Base-by-base conservation (phyloP, 2,329 filamentous ascomycete species). In the Didymella pinodella region DNA sequence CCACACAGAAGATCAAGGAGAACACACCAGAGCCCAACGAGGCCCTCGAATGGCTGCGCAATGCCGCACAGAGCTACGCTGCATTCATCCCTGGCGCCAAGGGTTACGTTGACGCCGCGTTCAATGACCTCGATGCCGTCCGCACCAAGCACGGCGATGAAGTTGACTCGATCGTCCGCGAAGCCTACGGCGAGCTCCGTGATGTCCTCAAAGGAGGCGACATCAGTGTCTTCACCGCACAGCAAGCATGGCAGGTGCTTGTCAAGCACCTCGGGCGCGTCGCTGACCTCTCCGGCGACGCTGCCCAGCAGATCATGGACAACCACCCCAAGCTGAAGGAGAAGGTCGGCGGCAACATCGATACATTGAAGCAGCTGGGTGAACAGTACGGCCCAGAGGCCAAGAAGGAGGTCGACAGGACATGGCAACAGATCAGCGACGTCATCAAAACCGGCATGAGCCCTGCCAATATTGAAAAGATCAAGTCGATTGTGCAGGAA, bases 271-370 rank as follows among this genome's bases (percentile, higher is more conserved):
- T 87, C 22, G 82, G 81, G 67, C 83, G 86, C 63, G 77, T 93
- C 14, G 84, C 83, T 16, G 82, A 82, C 44, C 81, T 93, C 2
- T 85, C 88, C 0, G 84, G 83, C 6, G 88, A 90, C 65, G 86
- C 87, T 1, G 79, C 86, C 0, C 69, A 76, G 46, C 86, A 92
- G 62, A 85, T 93, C 41, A 75, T 92, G 49, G 84, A 92, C 68
- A 91, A 91, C 72, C 90, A 93, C 72, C 90, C 90, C 0, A 76
- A 89, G 66, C 69, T 91, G 20, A 91, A 91, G 81, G 84, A 92
- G 71, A 88, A 90, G 78, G 77, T 92, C 8, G 90, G 90, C 14
- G 86, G 85, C 11, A 87, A 85, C 65, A 77, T 90, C 44, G 85
- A 90, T 48, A 84, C 90, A 73, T 79, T 93, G 48, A 90, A 91